Percentiles rank a stretch among this genome's conserved stretches.
Evolutionary conservation across 2,329 filamentous ascomycete species (phyloP).

Genomic region (Epichloe amarillans): DNA sequence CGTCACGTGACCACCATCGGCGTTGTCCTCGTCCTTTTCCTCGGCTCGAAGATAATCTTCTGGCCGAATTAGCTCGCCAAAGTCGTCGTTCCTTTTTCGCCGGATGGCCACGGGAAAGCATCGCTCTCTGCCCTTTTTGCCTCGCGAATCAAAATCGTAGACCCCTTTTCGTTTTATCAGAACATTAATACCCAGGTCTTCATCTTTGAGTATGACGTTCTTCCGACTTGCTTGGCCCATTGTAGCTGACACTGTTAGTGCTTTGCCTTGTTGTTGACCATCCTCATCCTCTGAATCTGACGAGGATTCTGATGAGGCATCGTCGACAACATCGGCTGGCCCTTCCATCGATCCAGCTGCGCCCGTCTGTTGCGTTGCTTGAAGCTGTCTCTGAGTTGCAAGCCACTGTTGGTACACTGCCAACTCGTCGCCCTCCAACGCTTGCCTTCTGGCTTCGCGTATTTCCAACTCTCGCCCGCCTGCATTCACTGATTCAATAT

Average conservation of each 20-base stretch:
- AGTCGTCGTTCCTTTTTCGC: conserved; percentile 72
- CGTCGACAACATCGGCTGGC: conserved; percentile 62
- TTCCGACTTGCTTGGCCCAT: conserved; percentile 73
- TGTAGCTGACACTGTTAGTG: conserved; percentile 75
- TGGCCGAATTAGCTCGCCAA: conserved; percentile 82
- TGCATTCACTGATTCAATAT: conserved; percentile 53
- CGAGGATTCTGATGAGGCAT: conserved; percentile 74
- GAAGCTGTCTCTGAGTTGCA: conserved; percentile 73
- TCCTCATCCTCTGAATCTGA: conserved; percentile 83
- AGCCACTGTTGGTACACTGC: conserved; percentile 83
- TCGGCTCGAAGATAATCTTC: conserved; percentile 91
- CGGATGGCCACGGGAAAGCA: conserved; percentile 82
- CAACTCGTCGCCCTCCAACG: conserved; percentile 64
- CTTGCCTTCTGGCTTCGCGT: conserved; percentile 45
- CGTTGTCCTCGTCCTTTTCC: conserved; percentile 66
- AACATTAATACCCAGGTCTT: conserved; percentile 84
- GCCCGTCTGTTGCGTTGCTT: conserved; percentile 63
- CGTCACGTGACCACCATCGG: conserved; percentile 29
- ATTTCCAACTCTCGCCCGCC: conserved; percentile 50
- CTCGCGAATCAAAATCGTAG: conserved; percentile 86
- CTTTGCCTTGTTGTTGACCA: conserved; percentile 79
- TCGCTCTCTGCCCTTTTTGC: conserved; percentile 82
- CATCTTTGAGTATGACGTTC: conserved; percentile 75
- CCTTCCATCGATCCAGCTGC: conserved; percentile 55
- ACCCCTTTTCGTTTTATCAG: conserved; percentile 77